Evolutionary conservation across 345 rosid genomes (phyloP), one percentile per base, ranked within the genome.

Genomic region (Brassica cretica): DNA sequence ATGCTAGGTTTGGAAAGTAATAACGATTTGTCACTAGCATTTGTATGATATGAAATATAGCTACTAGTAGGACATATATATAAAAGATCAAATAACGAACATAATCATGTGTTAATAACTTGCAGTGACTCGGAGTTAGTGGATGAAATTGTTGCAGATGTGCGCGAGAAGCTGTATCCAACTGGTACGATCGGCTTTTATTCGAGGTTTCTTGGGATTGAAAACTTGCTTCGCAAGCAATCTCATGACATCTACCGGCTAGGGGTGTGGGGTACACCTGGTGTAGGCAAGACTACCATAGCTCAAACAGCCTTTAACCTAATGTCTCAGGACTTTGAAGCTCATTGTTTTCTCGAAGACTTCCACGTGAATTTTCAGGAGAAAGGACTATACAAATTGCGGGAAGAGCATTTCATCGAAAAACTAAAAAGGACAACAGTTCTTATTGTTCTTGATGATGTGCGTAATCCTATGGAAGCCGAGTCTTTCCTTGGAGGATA

Each of bases 381-480:
- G 0, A 8, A 44, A 16, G 29, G 73, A 65, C 12, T 27, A 1
- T 12, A 25, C 32, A 2, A 0, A 1, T 14, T 68, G 61, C 46
- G 68, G 33, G 68, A 67, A 58, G 15, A 73, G 1, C 0, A 44
- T 12, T 44, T 3, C 51, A 44, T 44, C 51, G 51, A 44, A 11
- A 44, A 44, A 11, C 51, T 44, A 10, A 51, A 19, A 49, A 2
- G 14, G 25, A 29, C 11, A 1, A 59, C 2, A 58, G 71, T 59
- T 29, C 73, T 76, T 44, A 3, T 76, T 29, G 73, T 76, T 76
- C 79, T 76, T 76, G 73, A 76, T 68, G 68, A 76, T 67, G 68
- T 76, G 21, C 73, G 46, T 30, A 68, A 44, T 18, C 51, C 68
- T 0, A 58, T 76, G 67, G 73, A 60, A 1, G 68, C 68, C 0